Evolutionary conservation across 257 asterid genomes (phyloP).

Genomic region (Fraxinus quadrangulata): DNA sequence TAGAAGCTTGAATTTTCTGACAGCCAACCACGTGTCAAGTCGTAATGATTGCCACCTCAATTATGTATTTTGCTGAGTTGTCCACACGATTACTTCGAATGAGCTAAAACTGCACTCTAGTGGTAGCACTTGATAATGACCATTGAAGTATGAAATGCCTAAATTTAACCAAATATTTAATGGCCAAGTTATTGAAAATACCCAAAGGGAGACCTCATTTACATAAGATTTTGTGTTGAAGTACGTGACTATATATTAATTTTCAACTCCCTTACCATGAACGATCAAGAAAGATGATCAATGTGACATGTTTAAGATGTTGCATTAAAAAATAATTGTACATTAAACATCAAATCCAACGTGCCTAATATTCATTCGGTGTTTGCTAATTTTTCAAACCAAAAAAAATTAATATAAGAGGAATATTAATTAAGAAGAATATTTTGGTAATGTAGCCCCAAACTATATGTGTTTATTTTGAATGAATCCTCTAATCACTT

Average conservation of each 20-base stretch:
- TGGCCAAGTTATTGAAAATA: constrained; percentile 10
- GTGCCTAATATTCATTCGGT: background rate
- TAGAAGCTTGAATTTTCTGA: background rate
- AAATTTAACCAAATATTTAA: constrained; percentile 11
- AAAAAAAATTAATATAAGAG: background rate
- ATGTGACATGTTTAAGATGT: too few relatives aligned
- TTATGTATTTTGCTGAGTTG: constrained; percentile 27
- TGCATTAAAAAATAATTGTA: background rate
- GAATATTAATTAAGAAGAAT: constrained; percentile 12
- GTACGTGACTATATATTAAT: background rate
- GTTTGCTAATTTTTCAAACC: background rate
- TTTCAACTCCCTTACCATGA: background rate
- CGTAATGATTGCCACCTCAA: constrained; percentile 19
- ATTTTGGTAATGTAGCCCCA: constrained; percentile 35
- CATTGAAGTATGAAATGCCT: constrained; percentile 1
- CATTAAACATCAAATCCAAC: background rate
- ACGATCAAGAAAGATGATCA: background rate
- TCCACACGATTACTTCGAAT: constrained; percentile 21
- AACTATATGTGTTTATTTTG: constrained; percentile 47
- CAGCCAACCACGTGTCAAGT: constrained; percentile 16
- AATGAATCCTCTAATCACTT: constrained; percentile 26
- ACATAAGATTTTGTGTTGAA: background rate
- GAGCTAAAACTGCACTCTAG: constrained; percentile 18
- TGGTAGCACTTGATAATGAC: constrained; percentile 10
- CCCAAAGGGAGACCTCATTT: background rate